phyloP scores from a whole-genome alignment of 208 protist genomes.

The Trypanosoma brucei region DNA sequence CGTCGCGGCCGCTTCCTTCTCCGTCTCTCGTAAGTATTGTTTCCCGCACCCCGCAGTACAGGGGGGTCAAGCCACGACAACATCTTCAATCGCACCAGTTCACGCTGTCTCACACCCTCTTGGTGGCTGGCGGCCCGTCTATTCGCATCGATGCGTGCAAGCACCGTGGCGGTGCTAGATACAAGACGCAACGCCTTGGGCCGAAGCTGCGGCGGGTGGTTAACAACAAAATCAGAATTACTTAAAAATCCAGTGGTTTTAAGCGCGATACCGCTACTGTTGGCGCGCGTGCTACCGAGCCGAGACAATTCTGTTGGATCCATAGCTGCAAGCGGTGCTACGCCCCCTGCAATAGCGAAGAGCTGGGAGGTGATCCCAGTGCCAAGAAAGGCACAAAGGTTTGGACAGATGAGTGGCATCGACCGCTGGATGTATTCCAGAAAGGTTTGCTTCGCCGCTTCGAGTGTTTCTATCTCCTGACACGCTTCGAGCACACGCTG shows the following conservation, averaged over 20 bases:
- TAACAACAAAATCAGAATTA: conserved; percentile 79
- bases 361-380: conserved; percentile 90
- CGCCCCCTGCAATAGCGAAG: conserved; percentile 79
- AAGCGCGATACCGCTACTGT: conserved; percentile 58
- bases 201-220: conserved; percentile 76
- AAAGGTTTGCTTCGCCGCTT: conserved; percentile 89
- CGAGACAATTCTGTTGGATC: conserved; percentile 56
- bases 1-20: conserved; percentile 52
- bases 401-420: conserved; percentile 91
- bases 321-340: conserved; percentile 66
- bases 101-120: conserved; percentile 65
- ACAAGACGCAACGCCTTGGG: conserved; percentile 82
- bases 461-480: conserved; percentile 87
- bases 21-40: conserved; percentile 85
- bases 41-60: conserved; percentile 71
- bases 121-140: conserved; percentile 58
- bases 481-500: conserved; percentile 71
- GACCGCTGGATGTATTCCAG: conserved; percentile 89
- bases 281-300: conserved; percentile 69
- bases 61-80: conserved; percentile 75
- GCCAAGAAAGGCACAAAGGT: conserved; percentile 87
- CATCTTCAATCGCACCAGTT: conserved; percentile 58
- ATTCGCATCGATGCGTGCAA: conserved; percentile 84
- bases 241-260: conserved; percentile 84
- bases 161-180: conserved; percentile 39